These are phyloP conservation scores for Erigeron canadensis DNA, from an alignment of 129 eudicot genomes.

Conservation along the genomic window DNA sequence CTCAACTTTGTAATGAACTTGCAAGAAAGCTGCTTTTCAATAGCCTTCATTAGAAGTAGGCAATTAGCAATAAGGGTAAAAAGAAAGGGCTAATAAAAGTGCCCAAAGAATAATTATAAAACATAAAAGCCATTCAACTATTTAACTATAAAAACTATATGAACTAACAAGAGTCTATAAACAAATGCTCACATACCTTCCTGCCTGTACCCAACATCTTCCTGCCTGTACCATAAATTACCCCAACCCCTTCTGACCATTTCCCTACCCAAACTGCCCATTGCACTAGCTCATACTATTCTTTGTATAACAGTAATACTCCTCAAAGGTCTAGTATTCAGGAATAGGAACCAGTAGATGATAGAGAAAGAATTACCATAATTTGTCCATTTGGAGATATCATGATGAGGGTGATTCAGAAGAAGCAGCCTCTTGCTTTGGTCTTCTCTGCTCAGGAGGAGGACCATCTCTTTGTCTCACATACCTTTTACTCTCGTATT, in stretches of 20 bases:
- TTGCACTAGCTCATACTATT: no score
- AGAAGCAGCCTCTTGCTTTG: slow-evolving; percentile 66
- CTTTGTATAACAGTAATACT: background rate
- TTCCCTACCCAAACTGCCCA: no score
- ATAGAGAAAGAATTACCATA: slow-evolving; percentile 13
- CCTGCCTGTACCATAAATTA: no score
- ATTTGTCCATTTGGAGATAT: slow-evolving; percentile 1
- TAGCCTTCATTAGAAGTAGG: background rate
- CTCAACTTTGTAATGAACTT: background rate
- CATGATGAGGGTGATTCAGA: slow-evolving; percentile 38
- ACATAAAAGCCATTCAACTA: background rate
- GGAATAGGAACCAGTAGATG: background rate
- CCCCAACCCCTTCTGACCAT: no score
- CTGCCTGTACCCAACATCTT: no score
- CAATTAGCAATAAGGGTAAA: background rate
- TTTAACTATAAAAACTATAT: background rate
- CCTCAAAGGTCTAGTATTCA: background rate
- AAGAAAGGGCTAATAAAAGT: background rate
- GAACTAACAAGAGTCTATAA: background rate
- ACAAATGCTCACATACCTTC: no score
- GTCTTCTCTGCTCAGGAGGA: slow-evolving; percentile 58
- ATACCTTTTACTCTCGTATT: slow-evolving; percentile 77
- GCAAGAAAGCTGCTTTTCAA: background rate
- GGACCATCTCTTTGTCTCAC: slow-evolving; percentile 95
- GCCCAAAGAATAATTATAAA: background rate